Conservation (phyloP, 2,329 filamentous ascomycete species). For the Phialemoniopsis sp. region DNA sequence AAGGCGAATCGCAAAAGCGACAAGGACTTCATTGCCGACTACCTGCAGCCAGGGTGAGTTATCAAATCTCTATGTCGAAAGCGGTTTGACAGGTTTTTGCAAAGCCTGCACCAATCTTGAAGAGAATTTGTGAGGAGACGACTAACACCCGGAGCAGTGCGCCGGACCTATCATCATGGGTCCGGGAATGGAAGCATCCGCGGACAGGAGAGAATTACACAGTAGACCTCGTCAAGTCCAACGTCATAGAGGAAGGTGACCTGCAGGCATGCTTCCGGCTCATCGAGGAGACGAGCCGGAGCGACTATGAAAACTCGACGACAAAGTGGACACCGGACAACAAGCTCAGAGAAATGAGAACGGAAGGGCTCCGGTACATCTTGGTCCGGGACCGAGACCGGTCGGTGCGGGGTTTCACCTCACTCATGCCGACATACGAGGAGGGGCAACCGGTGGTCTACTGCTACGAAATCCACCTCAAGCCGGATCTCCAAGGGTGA, state of each 20-base stretch:
- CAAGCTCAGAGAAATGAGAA: constrained; percentile 66
- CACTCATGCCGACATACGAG: constrained; percentile 70
- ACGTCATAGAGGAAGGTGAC: constrained; percentile 34
- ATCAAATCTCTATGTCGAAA: neutral
- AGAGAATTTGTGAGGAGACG: no score
- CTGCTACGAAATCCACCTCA: constrained; percentile 75
- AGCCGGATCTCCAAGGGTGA: constrained; percentile 49
- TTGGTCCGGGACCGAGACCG: constrained; percentile 41
- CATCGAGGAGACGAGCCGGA: constrained; percentile 58
- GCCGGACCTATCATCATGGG: constrained; percentile 13
- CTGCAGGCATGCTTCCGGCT: constrained; percentile 50
- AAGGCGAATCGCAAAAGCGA: constrained; percentile 42
- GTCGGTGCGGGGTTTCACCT: constrained; percentile 51
- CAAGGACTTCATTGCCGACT: constrained; percentile 41
- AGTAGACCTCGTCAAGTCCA: constrained; percentile 36
- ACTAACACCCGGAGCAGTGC: neutral
- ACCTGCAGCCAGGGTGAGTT: constrained; percentile 42
- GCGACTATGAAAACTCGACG: constrained; percentile 59
- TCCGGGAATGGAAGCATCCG: constrained; percentile 46
- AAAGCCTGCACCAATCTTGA: no score
- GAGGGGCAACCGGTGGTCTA: constrained; percentile 64
- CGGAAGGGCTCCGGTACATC: constrained; percentile 64
- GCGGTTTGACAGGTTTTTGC: no score
- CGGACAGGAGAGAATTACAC: constrained; percentile 31
- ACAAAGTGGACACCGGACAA: constrained; percentile 57